A percentile compares a stretch with the other conserved stretches of the same genome.
Conservation (phyloP, 164 flowering plant species). For the Annona cherimola region DNA sequence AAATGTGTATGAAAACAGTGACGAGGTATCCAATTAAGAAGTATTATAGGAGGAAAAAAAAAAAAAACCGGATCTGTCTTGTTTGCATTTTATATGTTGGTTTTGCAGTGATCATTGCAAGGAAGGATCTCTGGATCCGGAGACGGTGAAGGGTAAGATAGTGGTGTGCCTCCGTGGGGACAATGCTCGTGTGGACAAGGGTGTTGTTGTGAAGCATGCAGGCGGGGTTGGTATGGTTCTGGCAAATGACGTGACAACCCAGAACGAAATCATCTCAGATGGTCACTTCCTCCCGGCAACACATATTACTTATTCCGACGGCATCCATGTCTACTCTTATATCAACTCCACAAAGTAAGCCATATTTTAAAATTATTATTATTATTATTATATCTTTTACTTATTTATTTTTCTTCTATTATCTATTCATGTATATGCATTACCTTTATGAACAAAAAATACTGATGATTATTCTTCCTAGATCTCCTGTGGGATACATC, state of each 20-base stretch:
- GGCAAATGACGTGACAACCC: slow-evolving; percentile 27
- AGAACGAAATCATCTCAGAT: slow-evolving; percentile 34
- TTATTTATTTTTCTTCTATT: neutral
- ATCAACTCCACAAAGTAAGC: slow-evolving; percentile 40
- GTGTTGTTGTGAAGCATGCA: slow-evolving; percentile 26
- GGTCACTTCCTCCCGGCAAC: slow-evolving; percentile 47
- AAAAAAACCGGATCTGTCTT: neutral
- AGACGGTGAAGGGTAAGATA: slow-evolving; percentile 55
- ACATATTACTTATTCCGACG: slow-evolving; percentile 35
- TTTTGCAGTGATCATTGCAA: slow-evolving; percentile 13
- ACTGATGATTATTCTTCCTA: slow-evolving; percentile 5
- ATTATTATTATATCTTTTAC: neutral
- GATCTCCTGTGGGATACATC: slow-evolving; percentile 51
- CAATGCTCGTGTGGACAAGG: slow-evolving; percentile 41
- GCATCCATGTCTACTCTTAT: slow-evolving; percentile 33
- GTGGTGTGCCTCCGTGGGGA: slow-evolving; percentile 50
- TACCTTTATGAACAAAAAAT: neutral
- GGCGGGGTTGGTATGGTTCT: slow-evolving; percentile 64
- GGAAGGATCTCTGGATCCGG: slow-evolving; percentile 33
- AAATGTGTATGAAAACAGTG: too few species aligned
- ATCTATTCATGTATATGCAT: neutral
- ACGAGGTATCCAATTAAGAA: too few species aligned
- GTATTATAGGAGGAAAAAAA: neutral
- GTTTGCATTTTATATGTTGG: neutral
- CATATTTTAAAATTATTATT: neutral